Percentiles rank a stretch among this genome's conserved stretches.
These are phyloP conservation scores for Neoscytalidium dimidiatum DNA, from an alignment of 2,329 filamentous ascomycete genomes.

Conservation along the genomic window DNA sequence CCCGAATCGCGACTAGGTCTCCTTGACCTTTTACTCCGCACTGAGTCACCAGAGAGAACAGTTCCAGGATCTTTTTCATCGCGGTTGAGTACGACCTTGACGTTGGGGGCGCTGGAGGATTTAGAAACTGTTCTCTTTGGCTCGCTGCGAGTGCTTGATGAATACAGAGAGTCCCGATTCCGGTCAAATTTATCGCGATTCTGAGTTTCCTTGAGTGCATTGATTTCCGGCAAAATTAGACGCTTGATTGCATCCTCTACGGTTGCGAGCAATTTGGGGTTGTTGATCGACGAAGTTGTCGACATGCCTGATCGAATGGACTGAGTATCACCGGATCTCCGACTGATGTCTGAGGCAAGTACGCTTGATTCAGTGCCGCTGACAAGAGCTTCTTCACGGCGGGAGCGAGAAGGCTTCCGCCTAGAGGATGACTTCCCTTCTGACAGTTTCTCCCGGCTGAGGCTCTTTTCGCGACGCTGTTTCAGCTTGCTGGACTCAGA, in stretches of 20 bases:
- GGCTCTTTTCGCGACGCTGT: constrained; percentile 24
- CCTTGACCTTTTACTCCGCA: constrained; percentile 55
- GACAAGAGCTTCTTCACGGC: constrained; percentile 14
- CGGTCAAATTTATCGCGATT: constrained; percentile 69
- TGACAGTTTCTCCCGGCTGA: constrained; percentile 35
- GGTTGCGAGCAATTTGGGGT: constrained; percentile 85
- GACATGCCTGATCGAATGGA: constrained; percentile 60
- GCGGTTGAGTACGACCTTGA: constrained; percentile 62
- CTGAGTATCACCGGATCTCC: constrained; percentile 57
- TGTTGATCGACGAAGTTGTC: constrained; percentile 75
- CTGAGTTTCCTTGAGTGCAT: constrained; percentile 84
- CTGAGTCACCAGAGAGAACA: constrained; percentile 57
- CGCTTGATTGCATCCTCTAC: constrained; percentile 92
- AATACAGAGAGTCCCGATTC: constrained; percentile 61
- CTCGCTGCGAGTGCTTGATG: constrained; percentile 49
- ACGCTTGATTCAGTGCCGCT: constrained; percentile 64
- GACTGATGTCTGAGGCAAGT: constrained; percentile 57
- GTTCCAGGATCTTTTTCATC: constrained; percentile 61
- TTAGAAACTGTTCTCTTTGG: constrained; percentile 59
- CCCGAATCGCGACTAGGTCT: constrained; percentile 55
- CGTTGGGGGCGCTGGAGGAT: constrained; percentile 62
- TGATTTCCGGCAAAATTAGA: constrained; percentile 87
- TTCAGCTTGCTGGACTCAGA: constrained; percentile 24
- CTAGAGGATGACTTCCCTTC: constrained; percentile 29
- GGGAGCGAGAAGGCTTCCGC: constrained; percentile 24